These are phyloP conservation scores for Phytopythium vexans DNA, from an alignment of 352 stramenopile genomes.

Conservation along the genomic window DNA sequence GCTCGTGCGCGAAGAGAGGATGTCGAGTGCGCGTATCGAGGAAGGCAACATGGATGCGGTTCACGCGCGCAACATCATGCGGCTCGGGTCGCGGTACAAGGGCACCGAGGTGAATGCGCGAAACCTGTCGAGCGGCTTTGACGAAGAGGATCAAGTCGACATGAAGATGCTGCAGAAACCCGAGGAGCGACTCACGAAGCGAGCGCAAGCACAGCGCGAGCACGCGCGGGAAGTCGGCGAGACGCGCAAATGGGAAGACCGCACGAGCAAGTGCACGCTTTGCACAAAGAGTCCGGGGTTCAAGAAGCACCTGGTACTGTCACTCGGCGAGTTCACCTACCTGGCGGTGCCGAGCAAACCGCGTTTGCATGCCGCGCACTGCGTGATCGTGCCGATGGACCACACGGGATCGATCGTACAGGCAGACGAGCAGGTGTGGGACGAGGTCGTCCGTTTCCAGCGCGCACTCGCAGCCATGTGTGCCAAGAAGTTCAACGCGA, in stretches of 20 bases:
- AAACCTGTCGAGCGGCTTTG: slow-evolving; percentile 74
- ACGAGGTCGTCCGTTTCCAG: slow-evolving; percentile 72
- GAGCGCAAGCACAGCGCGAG: slow-evolving; percentile 49
- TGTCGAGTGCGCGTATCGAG: slow-evolving; percentile 39
- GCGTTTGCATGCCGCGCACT: slow-evolving; percentile 60
- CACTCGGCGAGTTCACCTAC: slow-evolving; percentile 76
- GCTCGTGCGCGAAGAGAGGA: slow-evolving; percentile 74
- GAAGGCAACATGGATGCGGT: slow-evolving; percentile 68
- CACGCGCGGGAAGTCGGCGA: slow-evolving; percentile 46
- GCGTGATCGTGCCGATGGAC: slow-evolving; percentile 72
- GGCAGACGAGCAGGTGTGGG: slow-evolving; percentile 58
- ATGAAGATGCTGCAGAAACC: slow-evolving; percentile 54
- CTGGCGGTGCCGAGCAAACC: slow-evolving; percentile 56
- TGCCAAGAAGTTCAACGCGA: slow-evolving; percentile 41
- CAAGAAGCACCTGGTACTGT: slow-evolving; percentile 80
- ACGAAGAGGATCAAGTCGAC: slow-evolving; percentile 79
- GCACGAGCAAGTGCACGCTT: slow-evolving; percentile 57
- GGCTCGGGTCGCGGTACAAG: slow-evolving; percentile 68
- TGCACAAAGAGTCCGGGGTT: slow-evolving; percentile 72
- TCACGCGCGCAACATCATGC: slow-evolving; percentile 70
- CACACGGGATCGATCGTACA: slow-evolving; percentile 55
- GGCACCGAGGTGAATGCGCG: slow-evolving; percentile 57
- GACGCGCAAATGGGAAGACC: slow-evolving; percentile 66
- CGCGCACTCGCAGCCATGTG: slow-evolving; percentile 54
- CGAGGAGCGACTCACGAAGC: slow-evolving; percentile 52